Percentiles rank a stretch among this genome's conserved stretches.
Conservation (phyloP, 2,329 filamentous ascomycete genomes). For the Epichloe hybrida region DNA sequence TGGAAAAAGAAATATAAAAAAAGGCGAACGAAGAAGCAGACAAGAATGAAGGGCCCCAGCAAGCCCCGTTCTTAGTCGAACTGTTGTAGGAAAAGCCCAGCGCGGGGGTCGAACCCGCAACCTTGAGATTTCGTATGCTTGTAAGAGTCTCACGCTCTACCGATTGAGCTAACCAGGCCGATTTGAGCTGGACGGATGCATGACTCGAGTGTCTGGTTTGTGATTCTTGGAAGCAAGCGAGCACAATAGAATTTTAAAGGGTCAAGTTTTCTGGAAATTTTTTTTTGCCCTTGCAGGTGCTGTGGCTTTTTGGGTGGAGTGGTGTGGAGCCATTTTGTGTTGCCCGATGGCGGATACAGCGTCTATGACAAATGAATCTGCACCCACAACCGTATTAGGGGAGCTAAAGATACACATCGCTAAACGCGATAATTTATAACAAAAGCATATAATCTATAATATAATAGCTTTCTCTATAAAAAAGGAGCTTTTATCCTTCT, state of each 20-base stretch:
- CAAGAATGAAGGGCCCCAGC: not conserved
- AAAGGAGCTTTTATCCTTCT: too few species aligned
- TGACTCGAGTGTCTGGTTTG: not conserved
- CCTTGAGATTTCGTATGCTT: slow-evolving; percentile 27
- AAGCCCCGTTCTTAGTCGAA: not conserved
- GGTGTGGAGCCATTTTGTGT: too few species aligned
- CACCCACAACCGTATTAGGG: too few species aligned
- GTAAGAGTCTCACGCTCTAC: slow-evolving; percentile 61
- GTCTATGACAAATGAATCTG: too few species aligned
- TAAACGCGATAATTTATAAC: too few species aligned
- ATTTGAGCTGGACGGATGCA: not conserved
- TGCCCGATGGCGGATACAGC: too few species aligned
- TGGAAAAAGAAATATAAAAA: too few species aligned
- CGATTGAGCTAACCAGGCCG: slow-evolving; percentile 27
- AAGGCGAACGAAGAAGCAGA: not conserved
- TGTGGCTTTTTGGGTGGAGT: too few species aligned
- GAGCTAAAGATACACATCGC: too few species aligned
- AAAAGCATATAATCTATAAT: too few species aligned
- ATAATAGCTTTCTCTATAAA: too few species aligned
- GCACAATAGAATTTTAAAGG: not conserved
- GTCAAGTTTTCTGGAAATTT: not conserved
- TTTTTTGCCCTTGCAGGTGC: not conserved
- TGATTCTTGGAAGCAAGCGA: not conserved
- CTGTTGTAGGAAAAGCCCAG: slow-evolving; percentile 13
- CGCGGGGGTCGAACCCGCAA: slow-evolving; percentile 39